Evolutionary conservation across 1,284 basidiomycete species (phyloP), one percentile per base, ranked within the genome.

Genomic region (Ceratobasidium sp.): DNA sequence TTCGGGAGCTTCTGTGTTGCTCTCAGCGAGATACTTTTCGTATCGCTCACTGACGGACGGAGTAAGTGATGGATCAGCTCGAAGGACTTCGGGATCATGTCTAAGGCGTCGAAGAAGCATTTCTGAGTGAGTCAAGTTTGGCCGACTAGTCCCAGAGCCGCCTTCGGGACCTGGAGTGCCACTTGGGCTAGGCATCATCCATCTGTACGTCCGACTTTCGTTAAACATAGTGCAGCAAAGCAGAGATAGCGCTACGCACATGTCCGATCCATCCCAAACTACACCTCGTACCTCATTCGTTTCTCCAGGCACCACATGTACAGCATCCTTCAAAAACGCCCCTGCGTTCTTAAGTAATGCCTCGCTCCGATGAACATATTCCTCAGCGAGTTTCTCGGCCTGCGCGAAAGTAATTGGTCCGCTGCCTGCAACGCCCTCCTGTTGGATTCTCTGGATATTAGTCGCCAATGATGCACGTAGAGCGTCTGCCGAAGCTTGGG

Each of bases 291-390:
- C 35, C 8, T 86, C 83, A 8, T 82, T 81, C 2, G 81, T 79
- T 54, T 92, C 91, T 0, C 95, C 95, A 0, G 96, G 96, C 10
- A 98, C 87, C 67, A 98, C 91, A 82, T 94, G 94, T 80, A 98
- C 94, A 13, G 94, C 95, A 66, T 96, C 94, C 76, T 90, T 90
- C 39, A 95, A 83, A 75, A 91, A 93, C 75, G 91, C 91, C 20
- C 91, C 89, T 5, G 94, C 92, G 80, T 91, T 90, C 79, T 88
- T 91, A 37, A 97, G 83, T 53, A 94, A 83, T 23, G 85, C 89
- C 81, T 95, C 94, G 79, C 92, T 92, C 84, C 90, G 91, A 79
- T 91, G 90, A 35, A 85, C 75, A 78, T 86, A 86, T 54, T 84
- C 85, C 75, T 85, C 85, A 17, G 92, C 92, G 79, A 95, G 92